Conservation (phyloP, 306 rosid species). For the Vigna hirtella region DNA sequence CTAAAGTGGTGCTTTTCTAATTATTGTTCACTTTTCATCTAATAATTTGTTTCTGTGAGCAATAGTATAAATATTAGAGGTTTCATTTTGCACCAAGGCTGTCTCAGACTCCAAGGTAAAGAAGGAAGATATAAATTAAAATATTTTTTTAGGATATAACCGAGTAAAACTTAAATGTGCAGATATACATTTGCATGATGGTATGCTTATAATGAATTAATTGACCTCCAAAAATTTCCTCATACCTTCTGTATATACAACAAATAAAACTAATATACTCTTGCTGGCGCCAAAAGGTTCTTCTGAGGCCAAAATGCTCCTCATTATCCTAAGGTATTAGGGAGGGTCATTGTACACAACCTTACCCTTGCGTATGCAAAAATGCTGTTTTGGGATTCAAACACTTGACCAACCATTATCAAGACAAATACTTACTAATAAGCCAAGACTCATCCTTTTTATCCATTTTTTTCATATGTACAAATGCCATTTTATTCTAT, state of each 20-base stretch:
- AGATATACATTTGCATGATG: constrained; percentile 14
- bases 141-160: not conserved
- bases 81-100: not conserved
- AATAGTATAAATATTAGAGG: constrained; percentile 2
- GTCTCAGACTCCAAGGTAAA: not conserved
- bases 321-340: not conserved
- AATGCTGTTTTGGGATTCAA: not conserved
- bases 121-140: no score
- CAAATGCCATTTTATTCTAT: not conserved
- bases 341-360: not conserved
- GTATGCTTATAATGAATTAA: constrained; percentile 30
- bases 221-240: not conserved
- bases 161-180: constrained; percentile 2
- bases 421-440: no score
- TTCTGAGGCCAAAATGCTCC: no score
- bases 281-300: no score
- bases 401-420: not conserved
- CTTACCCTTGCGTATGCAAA: not conserved
- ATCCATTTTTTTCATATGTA: no score
- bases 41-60: not conserved
- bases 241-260: not conserved
- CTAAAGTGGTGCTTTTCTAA: not conserved
- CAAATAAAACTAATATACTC: no score
- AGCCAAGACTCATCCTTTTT: no score
- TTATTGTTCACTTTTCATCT: not conserved